Conservation (phyloP, 129 eudicot genomes). For the sunflower (Helianthus annuus) region DNA sequence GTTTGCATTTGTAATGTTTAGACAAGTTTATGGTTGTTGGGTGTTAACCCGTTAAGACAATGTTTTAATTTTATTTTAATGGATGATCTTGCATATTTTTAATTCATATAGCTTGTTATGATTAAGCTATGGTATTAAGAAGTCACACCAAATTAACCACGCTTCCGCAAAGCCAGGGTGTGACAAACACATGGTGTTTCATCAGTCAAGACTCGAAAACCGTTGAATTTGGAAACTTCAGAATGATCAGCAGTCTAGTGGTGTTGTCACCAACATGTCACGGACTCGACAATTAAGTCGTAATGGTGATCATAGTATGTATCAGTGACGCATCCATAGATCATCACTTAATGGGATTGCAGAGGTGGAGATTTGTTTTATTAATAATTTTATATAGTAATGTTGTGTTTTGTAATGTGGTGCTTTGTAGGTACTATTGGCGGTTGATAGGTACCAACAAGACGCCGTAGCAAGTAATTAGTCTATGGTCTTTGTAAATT, state of each 20-base stretch:
- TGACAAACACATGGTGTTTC: slow-evolving; percentile 22
- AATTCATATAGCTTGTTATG: too few species aligned
- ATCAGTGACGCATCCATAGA: slow-evolving; percentile 38
- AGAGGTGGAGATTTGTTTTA: slow-evolving; percentile 42
- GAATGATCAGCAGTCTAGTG: slow-evolving; percentile 21
- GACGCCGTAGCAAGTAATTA: slow-evolving; percentile 73
- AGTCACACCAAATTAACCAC: too few species aligned
- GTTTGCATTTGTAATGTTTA: too few species aligned
- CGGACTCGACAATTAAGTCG: slow-evolving; percentile 36
- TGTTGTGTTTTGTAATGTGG: slow-evolving; percentile 10
- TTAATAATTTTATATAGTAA: slow-evolving; percentile 9
- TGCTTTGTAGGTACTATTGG: slow-evolving; percentile 56
- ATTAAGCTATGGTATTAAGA: too few species aligned
- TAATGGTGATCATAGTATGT: slow-evolving; percentile 33
- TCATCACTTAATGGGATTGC: slow-evolving; percentile 54
- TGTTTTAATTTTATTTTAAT: too few species aligned
- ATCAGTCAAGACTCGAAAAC: slow-evolving; percentile 46
- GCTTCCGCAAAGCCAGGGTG: too few species aligned
- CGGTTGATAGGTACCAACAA: slow-evolving; percentile 81
- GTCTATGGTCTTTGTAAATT: slow-evolving; percentile 1
- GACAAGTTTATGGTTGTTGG: too few species aligned
- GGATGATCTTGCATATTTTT: too few species aligned
- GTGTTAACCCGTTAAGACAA: too few species aligned
- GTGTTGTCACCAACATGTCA: slow-evolving; percentile 22
- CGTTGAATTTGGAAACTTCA: slow-evolving; percentile 35